phyloP scores from a whole-genome alignment of 176 grass and related monocot species.

The Cymbopogon citratus region DNA sequence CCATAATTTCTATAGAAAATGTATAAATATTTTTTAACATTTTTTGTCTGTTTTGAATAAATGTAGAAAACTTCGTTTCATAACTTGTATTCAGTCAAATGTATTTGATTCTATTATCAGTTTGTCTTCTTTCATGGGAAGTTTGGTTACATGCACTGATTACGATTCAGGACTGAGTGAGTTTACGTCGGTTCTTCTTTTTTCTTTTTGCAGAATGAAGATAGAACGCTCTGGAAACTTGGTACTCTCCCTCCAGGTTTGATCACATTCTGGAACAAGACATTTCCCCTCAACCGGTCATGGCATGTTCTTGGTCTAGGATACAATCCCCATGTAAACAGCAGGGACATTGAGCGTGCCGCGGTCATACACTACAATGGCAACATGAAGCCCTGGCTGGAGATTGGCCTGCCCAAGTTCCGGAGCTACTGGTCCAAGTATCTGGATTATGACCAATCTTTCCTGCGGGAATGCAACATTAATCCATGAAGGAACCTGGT shows the following conservation, averaged over 20 bases:
- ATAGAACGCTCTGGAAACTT: constrained; percentile 67
- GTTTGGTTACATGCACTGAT: neutral
- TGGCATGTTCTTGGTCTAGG: constrained; percentile 84
- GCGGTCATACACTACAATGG: constrained; percentile 86
- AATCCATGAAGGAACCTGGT: constrained; percentile 42
- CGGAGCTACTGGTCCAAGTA: constrained; percentile 75
- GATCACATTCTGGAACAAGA: constrained; percentile 79
- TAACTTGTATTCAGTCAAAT: neutral
- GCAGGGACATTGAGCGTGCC: constrained; percentile 47
- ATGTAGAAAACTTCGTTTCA: neutral
- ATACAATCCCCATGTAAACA: constrained; percentile 69
- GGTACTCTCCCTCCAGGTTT: constrained; percentile 87
- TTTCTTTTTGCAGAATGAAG: constrained; percentile 49
- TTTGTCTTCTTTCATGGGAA: constrained; percentile 12
- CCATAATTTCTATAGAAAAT: neutral
- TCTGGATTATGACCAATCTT: constrained; percentile 63
- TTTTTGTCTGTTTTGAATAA: neutral
- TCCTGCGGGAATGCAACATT: constrained; percentile 78
- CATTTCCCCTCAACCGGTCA: constrained; percentile 41
- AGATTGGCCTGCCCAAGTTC: constrained; percentile 69
- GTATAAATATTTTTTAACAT: neutral
- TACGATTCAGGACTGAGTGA: neutral
- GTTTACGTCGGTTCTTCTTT: constrained; percentile 12
- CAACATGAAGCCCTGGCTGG: constrained; percentile 90
- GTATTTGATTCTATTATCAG: neutral